phyloP scores from a whole-genome alignment of 148 eudicot species.

The Camellia granthamiana region DNA sequence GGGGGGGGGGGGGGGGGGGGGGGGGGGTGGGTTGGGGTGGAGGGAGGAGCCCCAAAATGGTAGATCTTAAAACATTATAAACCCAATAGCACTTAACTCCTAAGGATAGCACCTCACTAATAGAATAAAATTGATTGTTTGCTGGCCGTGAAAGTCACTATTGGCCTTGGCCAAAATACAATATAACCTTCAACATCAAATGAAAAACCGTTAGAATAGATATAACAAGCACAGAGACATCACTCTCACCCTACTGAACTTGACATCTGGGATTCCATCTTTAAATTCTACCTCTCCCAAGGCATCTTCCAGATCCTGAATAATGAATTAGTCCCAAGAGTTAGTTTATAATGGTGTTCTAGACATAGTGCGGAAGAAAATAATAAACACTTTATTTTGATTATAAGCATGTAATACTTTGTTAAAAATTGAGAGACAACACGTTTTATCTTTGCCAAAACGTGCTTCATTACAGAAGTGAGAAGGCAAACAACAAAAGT shows the following conservation, averaged over 20 bases:
- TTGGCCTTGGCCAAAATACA: background rate
- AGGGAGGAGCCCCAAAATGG: background rate
- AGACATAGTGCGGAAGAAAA: background rate
- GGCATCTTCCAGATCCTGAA: constrained; percentile 85
- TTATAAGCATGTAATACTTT: background rate
- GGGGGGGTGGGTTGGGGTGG: too few relatives aligned
- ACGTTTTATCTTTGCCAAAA: constrained; percentile 5
- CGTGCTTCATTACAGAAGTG: background rate
- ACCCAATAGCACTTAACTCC: background rate
- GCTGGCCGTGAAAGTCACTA: background rate
- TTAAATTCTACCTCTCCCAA: constrained; percentile 72
- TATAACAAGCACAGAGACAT: background rate
- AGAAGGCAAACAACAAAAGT: background rate
- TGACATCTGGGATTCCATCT: constrained; percentile 88
- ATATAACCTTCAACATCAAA: background rate
- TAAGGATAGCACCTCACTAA: background rate
- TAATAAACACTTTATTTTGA: background rate
- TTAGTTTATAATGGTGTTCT: background rate
- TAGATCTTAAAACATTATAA: background rate
- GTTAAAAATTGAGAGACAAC: background rate
- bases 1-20: too few relatives aligned
- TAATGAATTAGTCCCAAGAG: constrained; percentile 1
- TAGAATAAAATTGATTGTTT: background rate
- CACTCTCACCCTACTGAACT: constrained; percentile 81
- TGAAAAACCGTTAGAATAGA: background rate